Evolutionary conservation across 768 basidiomycete species (phyloP).

Genomic region (Agaricus bisporus): DNA sequence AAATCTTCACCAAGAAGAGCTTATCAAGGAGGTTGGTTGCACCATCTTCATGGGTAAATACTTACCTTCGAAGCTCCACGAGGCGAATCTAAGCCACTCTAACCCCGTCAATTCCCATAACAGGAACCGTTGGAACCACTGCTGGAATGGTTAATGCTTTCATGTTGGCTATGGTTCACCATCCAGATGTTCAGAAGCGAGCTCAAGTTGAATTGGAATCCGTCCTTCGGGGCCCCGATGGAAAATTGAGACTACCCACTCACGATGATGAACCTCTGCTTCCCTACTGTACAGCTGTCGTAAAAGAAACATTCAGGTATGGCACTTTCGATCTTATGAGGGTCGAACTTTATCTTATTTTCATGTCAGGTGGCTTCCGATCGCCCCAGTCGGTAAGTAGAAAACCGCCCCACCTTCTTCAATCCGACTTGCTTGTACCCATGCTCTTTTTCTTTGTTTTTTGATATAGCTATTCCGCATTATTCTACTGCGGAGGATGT

Average conservation of each 20-base stretch:
- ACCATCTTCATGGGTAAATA: not conserved
- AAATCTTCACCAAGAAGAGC: slow-evolving; percentile 1
- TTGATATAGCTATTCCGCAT: slow-evolving; percentile 21
- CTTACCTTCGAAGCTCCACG: not conserved
- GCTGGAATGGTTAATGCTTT: slow-evolving; percentile 34
- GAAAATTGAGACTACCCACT: slow-evolving; percentile 25
- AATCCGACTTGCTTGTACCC: not conserved
- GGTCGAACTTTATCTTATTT: not conserved
- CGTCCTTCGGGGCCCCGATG: slow-evolving; percentile 26
- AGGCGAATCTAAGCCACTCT: not conserved
- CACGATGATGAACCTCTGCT: slow-evolving; percentile 26
- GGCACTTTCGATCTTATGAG: not conserved
- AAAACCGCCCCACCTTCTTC: not conserved
- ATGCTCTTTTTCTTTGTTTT: not conserved
- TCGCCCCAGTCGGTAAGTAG: slow-evolving; percentile 21
- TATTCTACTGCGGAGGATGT: slow-evolving; percentile 27
- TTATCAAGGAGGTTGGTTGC: slow-evolving; percentile 23
- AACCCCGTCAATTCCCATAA: slow-evolving; percentile 2
- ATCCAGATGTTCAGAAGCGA: slow-evolving; percentile 28
- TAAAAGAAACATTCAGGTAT: slow-evolving; percentile 26
- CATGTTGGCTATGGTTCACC: slow-evolving; percentile 33
- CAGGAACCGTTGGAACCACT: slow-evolving; percentile 48
- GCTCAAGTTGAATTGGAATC: slow-evolving; percentile 28
- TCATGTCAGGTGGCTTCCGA: slow-evolving; percentile 19
- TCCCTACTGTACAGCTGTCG: slow-evolving; percentile 28